Evolutionary conservation across 75 land plant genomes (phyloP).

Genomic region (Selaginella moellendorffii): DNA sequence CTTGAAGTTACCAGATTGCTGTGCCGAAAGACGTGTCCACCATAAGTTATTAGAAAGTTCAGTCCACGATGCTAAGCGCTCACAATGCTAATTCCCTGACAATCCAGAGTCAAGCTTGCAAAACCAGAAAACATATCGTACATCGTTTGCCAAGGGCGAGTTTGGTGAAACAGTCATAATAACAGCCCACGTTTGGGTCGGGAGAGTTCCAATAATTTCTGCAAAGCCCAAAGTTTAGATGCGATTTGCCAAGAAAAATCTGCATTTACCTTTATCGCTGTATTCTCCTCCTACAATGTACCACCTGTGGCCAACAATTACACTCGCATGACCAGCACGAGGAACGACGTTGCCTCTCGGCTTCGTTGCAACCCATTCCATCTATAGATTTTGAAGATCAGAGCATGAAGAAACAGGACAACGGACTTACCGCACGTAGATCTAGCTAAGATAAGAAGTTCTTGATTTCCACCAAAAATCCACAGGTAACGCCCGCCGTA

Average conservation of each 20-base stretch:
- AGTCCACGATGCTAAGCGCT: not conserved
- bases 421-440: not conserved
- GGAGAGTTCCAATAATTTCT: not conserved
- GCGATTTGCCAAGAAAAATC: not conserved
- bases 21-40: not conserved
- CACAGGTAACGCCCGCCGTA: not conserved
- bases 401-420: not conserved
- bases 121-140: too few relatives aligned
- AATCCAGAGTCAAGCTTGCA: too few relatives aligned
- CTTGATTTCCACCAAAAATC: not conserved
- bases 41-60: not conserved
- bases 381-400: not conserved
- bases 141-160: not conserved
- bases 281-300: not conserved
- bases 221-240: not conserved
- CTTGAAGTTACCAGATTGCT: not conserved
- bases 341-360: not conserved
- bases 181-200: not conserved
- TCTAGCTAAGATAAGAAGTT: not conserved
- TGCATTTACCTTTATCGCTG: not conserved
- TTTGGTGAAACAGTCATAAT: not conserved
- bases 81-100: not conserved
- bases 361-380: not conserved
- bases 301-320: not conserved
- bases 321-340: not conserved